Conservation (phyloP, 2,329 filamentous ascomycete genomes). For the Trichoderma brevicompactum region DNA sequence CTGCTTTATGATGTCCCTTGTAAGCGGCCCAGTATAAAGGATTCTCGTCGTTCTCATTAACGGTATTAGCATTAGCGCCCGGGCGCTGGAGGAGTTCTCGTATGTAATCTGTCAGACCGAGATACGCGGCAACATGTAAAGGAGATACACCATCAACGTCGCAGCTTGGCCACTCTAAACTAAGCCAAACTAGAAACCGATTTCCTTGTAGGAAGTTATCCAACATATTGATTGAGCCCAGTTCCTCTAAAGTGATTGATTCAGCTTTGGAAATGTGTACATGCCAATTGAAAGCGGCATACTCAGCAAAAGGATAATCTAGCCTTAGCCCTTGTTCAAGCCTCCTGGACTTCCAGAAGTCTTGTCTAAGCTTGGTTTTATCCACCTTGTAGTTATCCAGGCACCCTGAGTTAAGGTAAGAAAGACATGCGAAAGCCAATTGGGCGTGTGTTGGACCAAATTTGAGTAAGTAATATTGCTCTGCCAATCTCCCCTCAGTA, state of each 20-base stretch:
- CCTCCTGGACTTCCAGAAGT: neutral
- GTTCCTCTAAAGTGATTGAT: neutral
- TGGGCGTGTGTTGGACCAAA: constrained; percentile 32
- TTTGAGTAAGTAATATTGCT: constrained; percentile 31
- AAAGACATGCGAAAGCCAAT: constrained; percentile 32
- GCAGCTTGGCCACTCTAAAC: neutral
- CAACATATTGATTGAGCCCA: neutral
- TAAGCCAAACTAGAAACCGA: constrained; percentile 6
- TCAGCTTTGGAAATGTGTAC: constrained; percentile 30
- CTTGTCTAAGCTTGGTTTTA: neutral
- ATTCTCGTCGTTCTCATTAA: constrained; percentile 1
- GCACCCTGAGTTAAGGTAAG: constrained; percentile 27
- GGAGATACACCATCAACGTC: constrained; percentile 25
- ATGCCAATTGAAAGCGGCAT: constrained; percentile 41
- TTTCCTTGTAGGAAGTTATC: constrained; percentile 2
- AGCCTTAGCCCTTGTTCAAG: constrained; percentile 25
- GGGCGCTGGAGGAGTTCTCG: neutral
- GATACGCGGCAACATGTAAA: constrained; percentile 11
- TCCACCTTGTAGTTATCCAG: constrained; percentile 25
- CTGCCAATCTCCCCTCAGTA: neutral
- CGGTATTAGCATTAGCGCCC: neutral
- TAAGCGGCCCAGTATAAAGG: constrained; percentile 4
- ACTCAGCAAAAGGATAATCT: constrained; percentile 38
- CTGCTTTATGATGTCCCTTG: neutral
- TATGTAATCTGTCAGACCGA: neutral